Evolutionary conservation across 2,329 filamentous ascomycete species (phyloP).

Genomic region (Aspergillus sp.): DNA sequence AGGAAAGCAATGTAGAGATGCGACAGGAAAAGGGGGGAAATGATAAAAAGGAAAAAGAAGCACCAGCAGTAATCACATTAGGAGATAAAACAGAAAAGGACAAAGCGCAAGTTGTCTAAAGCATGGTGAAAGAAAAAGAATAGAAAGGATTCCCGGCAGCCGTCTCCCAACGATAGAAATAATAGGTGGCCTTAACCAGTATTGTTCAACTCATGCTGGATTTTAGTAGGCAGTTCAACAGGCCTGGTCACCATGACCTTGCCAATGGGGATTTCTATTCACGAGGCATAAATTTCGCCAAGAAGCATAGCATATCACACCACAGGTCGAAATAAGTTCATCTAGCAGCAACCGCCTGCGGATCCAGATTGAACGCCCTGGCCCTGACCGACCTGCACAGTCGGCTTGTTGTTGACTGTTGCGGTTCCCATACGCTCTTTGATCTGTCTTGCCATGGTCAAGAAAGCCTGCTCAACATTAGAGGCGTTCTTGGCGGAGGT

Average conservation of each 20-base stretch:
- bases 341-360: conserved; percentile 86
- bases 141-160: conserved; percentile 8
- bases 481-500: conserved; percentile 99
- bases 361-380: conserved; percentile 87
- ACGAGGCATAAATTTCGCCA: conserved; percentile 8
- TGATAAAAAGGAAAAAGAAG: conserved; percentile 13
- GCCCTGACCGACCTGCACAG: conserved; percentile 90
- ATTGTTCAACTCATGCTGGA: conserved; percentile 8
- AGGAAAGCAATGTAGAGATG: conserved; percentile 12
- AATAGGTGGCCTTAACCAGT: too few species aligned
- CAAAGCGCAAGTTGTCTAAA: conserved; percentile 28
- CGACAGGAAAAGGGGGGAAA: conserved; percentile 10
- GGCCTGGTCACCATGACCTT: too few species aligned
- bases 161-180: conserved; percentile 3
- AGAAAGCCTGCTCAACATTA: conserved; percentile 99
- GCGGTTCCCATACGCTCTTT: conserved; percentile 99
- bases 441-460: conserved; percentile 99
- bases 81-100: conserved; percentile 19
- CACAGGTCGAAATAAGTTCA: conserved; percentile 16
- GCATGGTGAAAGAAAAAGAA: conserved; percentile 22
- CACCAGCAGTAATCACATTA: conserved; percentile 24
- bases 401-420: conserved; percentile 96
- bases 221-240: too few species aligned
- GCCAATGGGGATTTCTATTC: too few species aligned
- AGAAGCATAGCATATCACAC: conserved; percentile 20